These are phyloP conservation scores for Hordeum marinum DNA, from an alignment of 176 grass and related monocot genomes.

Conservation along the genomic window DNA sequence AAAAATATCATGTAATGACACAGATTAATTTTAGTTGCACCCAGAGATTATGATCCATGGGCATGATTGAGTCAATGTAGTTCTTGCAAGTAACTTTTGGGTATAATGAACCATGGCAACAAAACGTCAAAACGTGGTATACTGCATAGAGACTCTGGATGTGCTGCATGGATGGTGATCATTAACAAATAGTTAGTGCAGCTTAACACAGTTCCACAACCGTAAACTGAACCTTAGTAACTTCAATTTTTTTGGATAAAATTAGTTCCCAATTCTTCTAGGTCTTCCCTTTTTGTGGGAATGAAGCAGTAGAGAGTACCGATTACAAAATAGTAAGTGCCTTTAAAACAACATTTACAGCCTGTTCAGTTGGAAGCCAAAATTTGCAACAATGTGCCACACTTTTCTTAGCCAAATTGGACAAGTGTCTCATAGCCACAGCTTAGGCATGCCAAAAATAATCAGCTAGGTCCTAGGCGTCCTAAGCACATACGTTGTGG, in stretches of 20 bases:
- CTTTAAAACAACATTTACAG: background rate
- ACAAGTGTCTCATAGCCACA: background rate
- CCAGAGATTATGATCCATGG: slow-evolving; percentile 3
- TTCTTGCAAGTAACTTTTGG: background rate
- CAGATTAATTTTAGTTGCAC: slow-evolving; percentile 1
- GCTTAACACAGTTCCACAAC: background rate
- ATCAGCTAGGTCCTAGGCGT: background rate
- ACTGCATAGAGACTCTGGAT: background rate
- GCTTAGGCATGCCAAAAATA: background rate
- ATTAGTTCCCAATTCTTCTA: background rate
- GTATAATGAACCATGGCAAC: slow-evolving; percentile 6
- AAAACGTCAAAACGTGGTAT: slow-evolving; percentile 3
- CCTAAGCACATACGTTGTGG: background rate
- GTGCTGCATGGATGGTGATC: background rate
- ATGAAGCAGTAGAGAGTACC: background rate
- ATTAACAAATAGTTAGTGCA: slow-evolving; percentile 10
- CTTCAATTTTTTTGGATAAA: background rate
- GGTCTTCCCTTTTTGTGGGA: background rate
- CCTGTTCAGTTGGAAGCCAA: background rate
- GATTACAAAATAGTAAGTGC: background rate
- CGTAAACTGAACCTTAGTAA: background rate
- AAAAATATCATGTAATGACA: background rate
- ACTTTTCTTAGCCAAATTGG: background rate
- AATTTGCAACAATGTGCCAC: background rate
- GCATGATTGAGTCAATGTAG: background rate